Conservation (phyloP, 2,329 filamentous ascomycete species). For the Dothistroma septosporum region DNA sequence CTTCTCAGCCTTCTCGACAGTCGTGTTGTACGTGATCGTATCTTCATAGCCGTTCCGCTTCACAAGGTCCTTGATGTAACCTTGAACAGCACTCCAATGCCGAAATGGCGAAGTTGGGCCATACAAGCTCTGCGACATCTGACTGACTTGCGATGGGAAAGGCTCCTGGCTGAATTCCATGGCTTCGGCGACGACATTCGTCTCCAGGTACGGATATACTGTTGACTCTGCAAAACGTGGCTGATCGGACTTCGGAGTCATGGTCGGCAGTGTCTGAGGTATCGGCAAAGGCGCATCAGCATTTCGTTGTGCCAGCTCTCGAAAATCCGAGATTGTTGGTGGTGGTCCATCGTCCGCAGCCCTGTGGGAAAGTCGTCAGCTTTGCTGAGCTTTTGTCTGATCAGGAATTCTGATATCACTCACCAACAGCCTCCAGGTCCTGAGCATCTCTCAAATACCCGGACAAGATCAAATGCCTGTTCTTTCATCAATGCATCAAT, state of each 20-base stretch:
- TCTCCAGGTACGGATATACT: slow-evolving; percentile 61
- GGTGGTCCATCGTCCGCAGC: slow-evolving; percentile 4
- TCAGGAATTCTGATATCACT: slow-evolving; percentile 28
- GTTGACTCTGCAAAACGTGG: slow-evolving; percentile 56
- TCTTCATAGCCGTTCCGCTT: slow-evolving; percentile 52
- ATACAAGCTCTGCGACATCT: slow-evolving; percentile 46
- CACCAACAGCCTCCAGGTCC: slow-evolving; percentile 60
- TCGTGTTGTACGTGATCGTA: slow-evolving; percentile 54
- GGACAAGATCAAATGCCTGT: slow-evolving; percentile 5
- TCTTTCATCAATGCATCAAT: slow-evolving; percentile 6
- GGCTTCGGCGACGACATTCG: slow-evolving; percentile 56
- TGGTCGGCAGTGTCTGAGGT: slow-evolving; percentile 47
- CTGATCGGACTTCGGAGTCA: slow-evolving; percentile 40
- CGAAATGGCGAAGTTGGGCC: slow-evolving; percentile 59
- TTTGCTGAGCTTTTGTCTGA: neutral
- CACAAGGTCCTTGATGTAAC: slow-evolving; percentile 53
- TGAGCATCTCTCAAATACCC: slow-evolving; percentile 60
- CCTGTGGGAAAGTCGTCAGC: slow-evolving; percentile 1
- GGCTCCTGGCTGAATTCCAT: slow-evolving; percentile 60
- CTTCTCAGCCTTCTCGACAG: slow-evolving; percentile 57
- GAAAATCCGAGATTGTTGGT: slow-evolving; percentile 1
- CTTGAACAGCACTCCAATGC: slow-evolving; percentile 55
- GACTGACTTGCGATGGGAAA: slow-evolving; percentile 45
- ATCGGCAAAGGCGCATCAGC: slow-evolving; percentile 30
- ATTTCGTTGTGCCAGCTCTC: slow-evolving; percentile 3